Evolutionary conservation across 1,284 basidiomycete species (phyloP).

Genomic region (Afroboletus lepidellus): DNA sequence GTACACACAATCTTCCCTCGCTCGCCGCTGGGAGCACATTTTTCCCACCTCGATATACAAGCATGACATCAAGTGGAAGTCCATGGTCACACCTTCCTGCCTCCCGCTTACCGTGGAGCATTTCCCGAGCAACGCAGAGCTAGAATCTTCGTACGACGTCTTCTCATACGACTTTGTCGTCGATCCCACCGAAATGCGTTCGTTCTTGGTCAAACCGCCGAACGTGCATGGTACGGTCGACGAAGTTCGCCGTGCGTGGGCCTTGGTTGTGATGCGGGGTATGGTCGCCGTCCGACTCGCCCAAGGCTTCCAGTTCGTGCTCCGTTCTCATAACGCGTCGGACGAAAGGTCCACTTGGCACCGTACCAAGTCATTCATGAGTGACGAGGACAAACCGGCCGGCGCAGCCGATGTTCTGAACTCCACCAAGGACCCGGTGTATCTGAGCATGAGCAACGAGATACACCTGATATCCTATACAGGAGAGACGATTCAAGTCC

Average conservation of each 20-base stretch:
- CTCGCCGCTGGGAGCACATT: constrained; percentile 86
- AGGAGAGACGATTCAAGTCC: constrained; percentile 85
- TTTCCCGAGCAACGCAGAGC: constrained; percentile 74
- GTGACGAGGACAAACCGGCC: constrained; percentile 59
- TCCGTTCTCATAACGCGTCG: constrained; percentile 41
- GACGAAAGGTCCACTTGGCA: constrained; percentile 37
- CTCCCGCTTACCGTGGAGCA: constrained; percentile 93
- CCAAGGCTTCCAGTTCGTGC: constrained; percentile 96
- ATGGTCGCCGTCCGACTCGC: constrained; percentile 91
- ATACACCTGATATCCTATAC: constrained; percentile 90
- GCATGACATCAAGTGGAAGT: constrained; percentile 92
- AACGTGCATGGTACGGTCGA: constrained; percentile 47
- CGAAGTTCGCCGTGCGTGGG: constrained; percentile 66
- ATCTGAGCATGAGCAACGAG: constrained; percentile 92
- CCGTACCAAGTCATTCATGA: constrained; percentile 55
- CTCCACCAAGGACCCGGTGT: constrained; percentile 75
- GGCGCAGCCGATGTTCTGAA: constrained; percentile 74
- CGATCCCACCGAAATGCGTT: constrained; percentile 73
- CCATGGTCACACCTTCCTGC: constrained; percentile 80
- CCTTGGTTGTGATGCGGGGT: constrained; percentile 85
- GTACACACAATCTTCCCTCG: constrained; percentile 66
- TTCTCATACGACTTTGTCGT: constrained; percentile 81
- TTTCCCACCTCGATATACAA: constrained; percentile 77
- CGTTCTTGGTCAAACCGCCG: constrained; percentile 75
- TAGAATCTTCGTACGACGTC: constrained; percentile 78